These are phyloP conservation scores for Scheffersomyces coipomensis DNA, from an alignment of 805 yeast species.

Conservation along the genomic window DNA sequence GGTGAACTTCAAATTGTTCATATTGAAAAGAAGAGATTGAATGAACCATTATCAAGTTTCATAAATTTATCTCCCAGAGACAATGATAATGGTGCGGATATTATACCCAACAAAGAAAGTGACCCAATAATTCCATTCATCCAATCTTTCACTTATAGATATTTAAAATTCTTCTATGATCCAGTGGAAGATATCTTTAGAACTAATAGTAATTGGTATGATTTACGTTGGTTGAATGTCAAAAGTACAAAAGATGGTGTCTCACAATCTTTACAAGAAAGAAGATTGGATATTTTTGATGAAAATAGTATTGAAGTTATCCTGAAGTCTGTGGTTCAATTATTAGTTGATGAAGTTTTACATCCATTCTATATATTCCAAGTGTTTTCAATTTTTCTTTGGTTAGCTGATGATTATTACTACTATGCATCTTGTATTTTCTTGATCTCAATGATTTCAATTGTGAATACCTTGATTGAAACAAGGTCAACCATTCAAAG, in stretches of 20 bases:
- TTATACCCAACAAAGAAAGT: conserved; percentile 23
- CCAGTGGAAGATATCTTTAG: conserved; percentile 86
- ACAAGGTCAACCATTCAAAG: conserved; percentile 74
- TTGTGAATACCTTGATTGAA: conserved; percentile 79
- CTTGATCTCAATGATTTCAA: conserved; percentile 77
- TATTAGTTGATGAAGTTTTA: conserved; percentile 80
- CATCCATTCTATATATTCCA: conserved; percentile 97
- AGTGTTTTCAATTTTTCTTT: conserved; percentile 82
- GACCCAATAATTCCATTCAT: conserved; percentile 72
- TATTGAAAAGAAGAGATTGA: conserved; percentile 61
- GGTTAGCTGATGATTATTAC: conserved; percentile 91
- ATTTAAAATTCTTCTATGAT: conserved; percentile 76
- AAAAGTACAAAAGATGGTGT: conserved; percentile 64
- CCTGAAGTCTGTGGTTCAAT: conserved; percentile 62
- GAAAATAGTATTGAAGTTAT: conserved; percentile 70
- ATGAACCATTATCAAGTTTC: conserved; percentile 69
- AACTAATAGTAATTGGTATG: conserved; percentile 86
- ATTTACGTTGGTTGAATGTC: conserved; percentile 68
- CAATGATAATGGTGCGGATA: conserved; percentile 15
- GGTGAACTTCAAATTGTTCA: conserved; percentile 72
- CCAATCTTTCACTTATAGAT: conserved; percentile 76
- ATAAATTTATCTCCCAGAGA: conserved; percentile 28
- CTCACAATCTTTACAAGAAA: conserved; percentile 64
- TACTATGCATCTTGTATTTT: conserved; percentile 94
- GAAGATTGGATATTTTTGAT: conserved; percentile 74